Evolutionary conservation across 2,329 filamentous ascomycete genomes (phyloP), one percentile per base, ranked within the genome.

Genomic region (Fusarium sp.): DNA sequence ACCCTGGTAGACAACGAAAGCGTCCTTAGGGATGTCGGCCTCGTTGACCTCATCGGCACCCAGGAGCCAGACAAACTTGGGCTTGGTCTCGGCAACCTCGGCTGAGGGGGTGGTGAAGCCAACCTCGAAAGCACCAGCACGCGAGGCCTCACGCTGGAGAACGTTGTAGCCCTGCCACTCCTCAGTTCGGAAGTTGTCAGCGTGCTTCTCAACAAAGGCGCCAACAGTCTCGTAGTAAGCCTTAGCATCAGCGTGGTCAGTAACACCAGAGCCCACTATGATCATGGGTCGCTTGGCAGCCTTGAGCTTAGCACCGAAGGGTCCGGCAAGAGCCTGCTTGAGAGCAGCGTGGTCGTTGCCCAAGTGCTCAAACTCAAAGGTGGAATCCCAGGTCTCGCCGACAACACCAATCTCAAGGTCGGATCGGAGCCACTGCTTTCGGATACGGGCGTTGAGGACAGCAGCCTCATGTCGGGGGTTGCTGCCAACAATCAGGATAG

Each of bases 111-210:
- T 92, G 38, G 94, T 94, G 85, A 98, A 99, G 79, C 96, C 96
- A 78, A 99, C 91, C 85, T 99, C 96, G 82, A 95, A 99, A 70
- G 96, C 96, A 82, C 95, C 96, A 40, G 93, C 93, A 77, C 96
- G 93, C 71, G 96, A 98, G 69, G 96, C 96, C 72, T 94, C 93
- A 75, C 96, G 92, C 85, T 99, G 96, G 62, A 99, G 92, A 70
- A 99, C 92, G 83, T 98, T 99, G 89, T 96, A 99, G 70, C 96
- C 96, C 83, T 98, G 96, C 95, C 97, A 98, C 83, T 98, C 95
- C 20, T 91, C 87, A 7, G 94, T 98, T 80, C 90, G 87, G 88
- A 99, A 98, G 87, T 92, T 97, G 77, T 90, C 87, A 73, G 94
- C 92, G 84, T 98, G 93, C 90, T 98, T 98, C 81, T 98, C 95